Conservation (phyloP, 352 stramenopile species). For the Pythium folliculosum region DNA sequence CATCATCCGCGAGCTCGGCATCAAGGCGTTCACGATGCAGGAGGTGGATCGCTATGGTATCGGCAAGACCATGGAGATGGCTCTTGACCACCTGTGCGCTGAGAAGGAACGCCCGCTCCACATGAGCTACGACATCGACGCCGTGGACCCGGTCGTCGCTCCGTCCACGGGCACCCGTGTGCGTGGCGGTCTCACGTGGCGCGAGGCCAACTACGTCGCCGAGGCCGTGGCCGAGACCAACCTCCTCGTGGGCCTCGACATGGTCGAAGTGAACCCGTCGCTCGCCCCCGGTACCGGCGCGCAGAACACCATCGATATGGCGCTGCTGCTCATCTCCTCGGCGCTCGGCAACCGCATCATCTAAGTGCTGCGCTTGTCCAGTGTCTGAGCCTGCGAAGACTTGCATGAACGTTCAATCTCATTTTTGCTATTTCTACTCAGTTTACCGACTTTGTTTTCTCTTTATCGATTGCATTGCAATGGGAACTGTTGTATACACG, state of each 20-base stretch:
- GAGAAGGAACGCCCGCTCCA: slow-evolving; percentile 92
- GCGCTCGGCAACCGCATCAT: slow-evolving; percentile 93
- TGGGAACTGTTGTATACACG: background rate
- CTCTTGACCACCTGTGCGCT: slow-evolving; percentile 91
- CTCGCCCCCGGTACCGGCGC: slow-evolving; percentile 88
- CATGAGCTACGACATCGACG: slow-evolving; percentile 98
- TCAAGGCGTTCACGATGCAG: slow-evolving; percentile 97
- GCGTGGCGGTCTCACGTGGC: slow-evolving; percentile 94
- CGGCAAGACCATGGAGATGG: slow-evolving; percentile 96
- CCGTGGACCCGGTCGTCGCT: slow-evolving; percentile 93
- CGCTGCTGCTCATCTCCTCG: slow-evolving; percentile 91
- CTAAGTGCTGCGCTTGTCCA: slow-evolving; percentile 34
- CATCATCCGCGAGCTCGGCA: slow-evolving; percentile 91
- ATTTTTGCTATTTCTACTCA: background rate
- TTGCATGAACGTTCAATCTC: background rate
- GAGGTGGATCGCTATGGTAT: slow-evolving; percentile 97
- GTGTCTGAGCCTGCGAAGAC: background rate
- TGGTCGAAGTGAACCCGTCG: slow-evolving; percentile 96
- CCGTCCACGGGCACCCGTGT: slow-evolving; percentile 96
- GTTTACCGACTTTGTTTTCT: no score
- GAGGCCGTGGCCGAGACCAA: slow-evolving; percentile 93
- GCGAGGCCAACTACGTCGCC: slow-evolving; percentile 96
- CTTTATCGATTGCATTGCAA: no score
- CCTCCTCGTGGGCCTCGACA: slow-evolving; percentile 88
- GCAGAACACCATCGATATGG: slow-evolving; percentile 93